Conservation (phyloP, 2,329 filamentous ascomycete genomes). For the Byssothecium circinans region DNA sequence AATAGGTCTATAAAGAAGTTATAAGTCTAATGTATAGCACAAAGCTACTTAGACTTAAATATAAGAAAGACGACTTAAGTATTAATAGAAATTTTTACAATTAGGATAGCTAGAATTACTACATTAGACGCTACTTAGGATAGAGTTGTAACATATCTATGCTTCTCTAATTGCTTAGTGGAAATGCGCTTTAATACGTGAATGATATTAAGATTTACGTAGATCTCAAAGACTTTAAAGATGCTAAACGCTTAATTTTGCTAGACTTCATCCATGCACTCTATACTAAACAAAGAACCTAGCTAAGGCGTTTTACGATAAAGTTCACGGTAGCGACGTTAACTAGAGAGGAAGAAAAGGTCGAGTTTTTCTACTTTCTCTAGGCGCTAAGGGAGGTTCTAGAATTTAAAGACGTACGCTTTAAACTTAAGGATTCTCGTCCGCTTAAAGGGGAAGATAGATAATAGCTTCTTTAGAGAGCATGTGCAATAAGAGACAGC, state of each 20-base stretch:
- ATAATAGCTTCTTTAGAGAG: conserved; percentile 5
- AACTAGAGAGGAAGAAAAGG: conserved; percentile 9
- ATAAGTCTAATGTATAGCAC: conserved; percentile 10
- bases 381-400: conserved; percentile 12
- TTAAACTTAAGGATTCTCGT: conserved; percentile 6
- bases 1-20: conserved; percentile 10
- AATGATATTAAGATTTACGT: conserved; percentile 13
- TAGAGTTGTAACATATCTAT: conserved; percentile 5
- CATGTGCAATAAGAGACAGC: conserved; percentile 6
- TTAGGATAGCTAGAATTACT: conserved; percentile 6
- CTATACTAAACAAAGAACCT: conserved; percentile 9
- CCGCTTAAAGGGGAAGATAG: conserved; percentile 2
- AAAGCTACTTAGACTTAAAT: conserved; percentile 11
- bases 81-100: conserved; percentile 7
- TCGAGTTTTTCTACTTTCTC: conserved; percentile 13
- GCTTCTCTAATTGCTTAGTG: conserved; percentile 5
- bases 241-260: conserved; percentile 9
- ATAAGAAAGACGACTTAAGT: conserved; percentile 8
- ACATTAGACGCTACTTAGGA: conserved; percentile 4
- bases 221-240: conserved; percentile 6
- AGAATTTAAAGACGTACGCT: conserved; percentile 11
- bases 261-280: conserved; percentile 13
- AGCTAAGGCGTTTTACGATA: conserved; percentile 8
- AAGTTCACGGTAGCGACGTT: conserved; percentile 10
- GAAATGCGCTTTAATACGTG: conserved; percentile 11